Evolutionary conservation across 2,329 filamentous ascomycete species (phyloP), one percentile per base, ranked within the genome.

Genomic region (Cercospora sojina): DNA sequence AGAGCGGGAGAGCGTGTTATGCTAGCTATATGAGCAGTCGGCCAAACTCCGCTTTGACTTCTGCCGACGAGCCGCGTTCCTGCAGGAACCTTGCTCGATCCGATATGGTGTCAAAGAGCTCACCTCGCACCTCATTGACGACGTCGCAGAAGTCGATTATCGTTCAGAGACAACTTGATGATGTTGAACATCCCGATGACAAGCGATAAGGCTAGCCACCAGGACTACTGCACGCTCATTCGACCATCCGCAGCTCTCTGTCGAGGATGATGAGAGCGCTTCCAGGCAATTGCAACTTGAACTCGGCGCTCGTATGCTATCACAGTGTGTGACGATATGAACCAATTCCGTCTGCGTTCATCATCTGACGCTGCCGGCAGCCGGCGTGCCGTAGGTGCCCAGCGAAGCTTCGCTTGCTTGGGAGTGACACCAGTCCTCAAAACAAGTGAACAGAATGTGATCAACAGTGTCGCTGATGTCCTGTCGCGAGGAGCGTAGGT

Each of bases 21-120:
- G 6, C 31, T 51, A 57, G 49, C 53, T 62, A 35, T 57, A 57
- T 43, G 49, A n/a, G 41, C n/a, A 32, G 20, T 38, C 16, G 59
- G 16, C 20, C 41, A 16, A 49, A 43, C 64, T 58, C 61, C 38
- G 47, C 55, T 61, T 25, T 20, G 20, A 18, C 49, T 32, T 63
- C 25, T 68, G 68, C 68, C 66, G 68, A 67, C 59, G 55, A 66
- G 60, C 67, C 67, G 67, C 38, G 31, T 53, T 53, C 64, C 64
- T 59, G 32, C 53, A 62, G 27, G 51, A 58, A 64, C 64, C 64
- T 61, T 62, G 53, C 47, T 58, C 12, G 57, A 58, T 66, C 64
- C 66, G 66, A 64, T 65, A 71, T 71, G 68, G 67, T 71, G 69
- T 67, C 69, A 71, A 65, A 51, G 49, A 70, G 66, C 67, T 68